Percentiles rank a stretch among this genome's conserved stretches.
phyloP scores from a whole-genome alignment of 805 yeast genomes.

The Pichia eremophila region DNA sequence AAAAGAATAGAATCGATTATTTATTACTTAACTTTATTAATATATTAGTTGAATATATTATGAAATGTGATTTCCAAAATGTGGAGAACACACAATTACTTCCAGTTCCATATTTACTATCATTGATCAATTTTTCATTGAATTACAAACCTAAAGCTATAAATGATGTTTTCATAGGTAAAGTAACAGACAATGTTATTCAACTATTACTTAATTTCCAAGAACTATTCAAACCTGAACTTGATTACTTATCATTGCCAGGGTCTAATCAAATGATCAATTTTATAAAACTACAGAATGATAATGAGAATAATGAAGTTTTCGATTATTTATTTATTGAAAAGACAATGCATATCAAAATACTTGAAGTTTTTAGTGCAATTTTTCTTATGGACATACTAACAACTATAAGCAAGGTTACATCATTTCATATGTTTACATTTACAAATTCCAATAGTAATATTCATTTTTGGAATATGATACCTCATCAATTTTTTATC shows the following conservation, averaged over 20 bases:
- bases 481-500: constrained; percentile 26
- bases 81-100: constrained; percentile 16
- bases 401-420: constrained; percentile 33
- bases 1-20: constrained; percentile 38
- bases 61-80: constrained; percentile 10
- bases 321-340: constrained; percentile 16
- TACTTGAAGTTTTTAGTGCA: constrained; percentile 42
- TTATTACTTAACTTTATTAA: constrained; percentile 36
- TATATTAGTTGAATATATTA: constrained; percentile 24
- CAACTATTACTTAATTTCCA: constrained; percentile 18
- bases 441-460: constrained; percentile 9
- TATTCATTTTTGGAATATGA: constrained; percentile 26
- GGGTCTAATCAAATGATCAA: constrained; percentile 9
- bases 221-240: constrained; percentile 22
- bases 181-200: constrained; percentile 20
- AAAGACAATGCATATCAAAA: constrained; percentile 34
- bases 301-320: constrained; percentile 9
- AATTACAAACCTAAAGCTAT: constrained; percentile 58
- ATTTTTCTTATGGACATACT: constrained; percentile 47
- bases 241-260: constrained; percentile 16
- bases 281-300: constrained; percentile 2
- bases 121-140: constrained; percentile 46
- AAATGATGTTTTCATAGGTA: constrained; percentile 27
- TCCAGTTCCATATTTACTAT: constrained; percentile 51
- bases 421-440: constrained; percentile 13